These are phyloP conservation scores for Sporobolus alterniflorus DNA, from an alignment of 202 grass and related monocot species.

Conservation along the genomic window DNA sequence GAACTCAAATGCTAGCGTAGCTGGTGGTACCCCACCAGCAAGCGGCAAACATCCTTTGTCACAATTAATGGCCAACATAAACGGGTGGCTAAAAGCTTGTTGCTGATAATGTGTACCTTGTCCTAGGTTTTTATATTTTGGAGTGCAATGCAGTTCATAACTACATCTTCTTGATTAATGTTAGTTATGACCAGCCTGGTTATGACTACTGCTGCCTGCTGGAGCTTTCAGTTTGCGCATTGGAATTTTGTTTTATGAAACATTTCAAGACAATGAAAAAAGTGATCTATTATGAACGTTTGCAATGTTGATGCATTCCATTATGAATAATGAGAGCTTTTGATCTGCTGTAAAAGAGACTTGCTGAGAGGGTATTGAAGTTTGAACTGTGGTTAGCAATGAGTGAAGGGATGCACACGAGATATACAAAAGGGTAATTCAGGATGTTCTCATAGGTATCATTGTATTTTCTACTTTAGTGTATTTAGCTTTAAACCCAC, in stretches of 20 bases:
- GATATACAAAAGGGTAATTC: not conserved
- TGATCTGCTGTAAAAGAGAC: not conserved
- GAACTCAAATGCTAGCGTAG: conserved; percentile 5
- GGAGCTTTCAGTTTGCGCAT: not conserved
- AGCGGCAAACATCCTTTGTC: conserved; percentile 1
- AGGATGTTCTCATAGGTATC: not conserved
- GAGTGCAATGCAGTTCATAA: not conserved
- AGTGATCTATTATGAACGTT: conserved; percentile 2
- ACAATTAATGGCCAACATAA: conserved; percentile 26
- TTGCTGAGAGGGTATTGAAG: not conserved
- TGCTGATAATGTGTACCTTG: conserved; percentile 4
- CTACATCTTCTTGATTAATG: not conserved
- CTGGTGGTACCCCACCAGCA: not conserved
- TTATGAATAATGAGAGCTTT: not conserved
- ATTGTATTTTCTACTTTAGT: not conserved
- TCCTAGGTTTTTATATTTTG: not conserved
- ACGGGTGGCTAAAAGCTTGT: not conserved
- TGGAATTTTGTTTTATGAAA: conserved; percentile 18
- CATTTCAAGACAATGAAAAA: conserved; percentile 8
- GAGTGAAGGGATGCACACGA: not conserved
- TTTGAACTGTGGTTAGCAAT: not conserved
- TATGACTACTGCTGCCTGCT: too few species aligned
- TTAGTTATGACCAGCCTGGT: not conserved
- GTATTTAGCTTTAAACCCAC: conserved; percentile 20
- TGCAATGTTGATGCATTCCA: not conserved